Evolutionary conservation across 345 rosid genomes (phyloP), one percentile per base, ranked within the genome.

Genomic region (Brassica incana): DNA sequence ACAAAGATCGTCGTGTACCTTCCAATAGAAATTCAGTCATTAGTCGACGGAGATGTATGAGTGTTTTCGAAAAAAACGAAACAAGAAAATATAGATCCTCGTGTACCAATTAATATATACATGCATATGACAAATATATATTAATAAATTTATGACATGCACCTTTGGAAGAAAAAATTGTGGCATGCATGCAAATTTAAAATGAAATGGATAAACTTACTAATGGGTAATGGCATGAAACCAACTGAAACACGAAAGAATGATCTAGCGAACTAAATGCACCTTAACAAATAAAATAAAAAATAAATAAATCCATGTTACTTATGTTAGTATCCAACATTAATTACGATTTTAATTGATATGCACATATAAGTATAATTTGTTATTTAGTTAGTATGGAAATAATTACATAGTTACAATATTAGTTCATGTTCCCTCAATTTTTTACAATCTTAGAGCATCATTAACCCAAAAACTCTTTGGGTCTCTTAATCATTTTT

Each of bases 1-100:
- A 58, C 14, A 59, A 9, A 23, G 64, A 59, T 59, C 32, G 32
- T 59, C 11, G n/a, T 59, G n/a, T 59, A 59, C 62, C 27, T 10
- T 40, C 75, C 69, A 43, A 32, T 45, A 61, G 29, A 30, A 69
- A 69, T 30, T 20, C 48, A 60, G 69, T 8, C 62, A 29, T 43
- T 69, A 45, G 23, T 14, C 69, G 80, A 77, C 61, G 35, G 75
- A 59, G 75, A 72, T 72, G 75, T 59, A 36, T 59, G 56, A 59
- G 35, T 11, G 66, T 72, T 72, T 58, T 36, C 8, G 50, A 30
- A 63, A 63, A 27, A 12, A 61, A 27, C 35, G 48, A n/a, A 58
- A 20, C 35, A n/a, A 58, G 23, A 56, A 58, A 20, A 58, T 27
- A 59, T 59, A 59, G 64, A 59, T 59, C 32, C 14, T 23, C 11